Conservation (phyloP, 1,284 basidiomycete genomes). For the Phellinidium pouzarii region DNA sequence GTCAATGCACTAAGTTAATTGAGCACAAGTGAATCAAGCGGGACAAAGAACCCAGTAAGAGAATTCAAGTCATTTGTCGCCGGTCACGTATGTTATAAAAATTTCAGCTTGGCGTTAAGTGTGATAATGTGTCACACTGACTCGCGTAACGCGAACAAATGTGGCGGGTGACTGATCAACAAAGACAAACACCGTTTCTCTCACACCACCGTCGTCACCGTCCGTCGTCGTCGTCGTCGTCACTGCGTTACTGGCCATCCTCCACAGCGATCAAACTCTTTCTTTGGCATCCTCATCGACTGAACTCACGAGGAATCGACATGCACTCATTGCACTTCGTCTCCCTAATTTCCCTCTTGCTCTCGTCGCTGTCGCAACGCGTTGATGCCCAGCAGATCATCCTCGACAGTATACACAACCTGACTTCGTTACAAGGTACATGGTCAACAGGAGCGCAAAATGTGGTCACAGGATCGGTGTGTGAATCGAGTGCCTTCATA, state of each 20-base stretch:
- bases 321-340: conserved; percentile 8
- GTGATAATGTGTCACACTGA: too few species aligned
- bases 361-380: conserved; percentile 28
- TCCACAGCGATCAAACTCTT: conserved; percentile 1
- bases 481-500: conserved; percentile 36
- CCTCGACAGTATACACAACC: conserved; percentile 43
- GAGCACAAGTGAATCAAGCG: too few species aligned
- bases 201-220: conserved; percentile 7
- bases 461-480: conserved; percentile 78
- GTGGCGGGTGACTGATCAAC: conserved; percentile 8
- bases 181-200: conserved; percentile 6
- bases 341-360: conserved; percentile 32
- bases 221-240: conserved; percentile 4
- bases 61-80: too few species aligned
- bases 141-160: too few species aligned
- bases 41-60: too few species aligned
- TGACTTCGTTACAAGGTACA: conserved; percentile 66
- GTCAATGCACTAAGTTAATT: too few species aligned
- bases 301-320: neutral
- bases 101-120: too few species aligned
- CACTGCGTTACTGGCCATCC: neutral
- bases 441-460: conserved; percentile 77
- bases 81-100: too few species aligned
- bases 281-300: neutral
- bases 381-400: conserved; percentile 33